phyloP scores from a whole-genome alignment of 2,329 filamentous ascomycete genomes.

The Sporothrix variecibatus region DNA sequence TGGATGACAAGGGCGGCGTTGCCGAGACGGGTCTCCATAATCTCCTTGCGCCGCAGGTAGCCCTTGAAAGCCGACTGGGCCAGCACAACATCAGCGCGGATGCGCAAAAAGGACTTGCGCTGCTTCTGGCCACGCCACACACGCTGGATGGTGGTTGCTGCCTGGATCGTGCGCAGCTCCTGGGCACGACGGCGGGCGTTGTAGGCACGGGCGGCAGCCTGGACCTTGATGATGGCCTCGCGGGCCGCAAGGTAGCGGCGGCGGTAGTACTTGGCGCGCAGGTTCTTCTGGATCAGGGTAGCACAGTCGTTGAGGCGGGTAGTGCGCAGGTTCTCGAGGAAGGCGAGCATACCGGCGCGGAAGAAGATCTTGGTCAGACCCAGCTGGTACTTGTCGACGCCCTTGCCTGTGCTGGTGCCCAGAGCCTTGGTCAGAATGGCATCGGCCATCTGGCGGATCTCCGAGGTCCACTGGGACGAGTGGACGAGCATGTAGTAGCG shows the following conservation, averaged over 20 bases:
- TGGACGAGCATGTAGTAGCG: conserved; percentile 98
- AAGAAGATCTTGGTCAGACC: conserved; percentile 99
- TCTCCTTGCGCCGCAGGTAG: conserved; percentile 84
- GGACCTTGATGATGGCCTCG: conserved; percentile 75
- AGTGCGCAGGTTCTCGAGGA: conserved; percentile 91
- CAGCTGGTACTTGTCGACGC: conserved; percentile 92
- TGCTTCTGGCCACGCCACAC: conserved; percentile 94
- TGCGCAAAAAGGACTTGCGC: conserved; percentile 73
- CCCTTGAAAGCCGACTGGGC: conserved; percentile 92
- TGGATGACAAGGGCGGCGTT: conserved; percentile 92
- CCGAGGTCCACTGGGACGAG: conserved; percentile 85
- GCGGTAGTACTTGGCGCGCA: conserved; percentile 92
- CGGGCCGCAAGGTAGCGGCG: conserved; percentile 86
- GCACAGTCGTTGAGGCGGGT: conserved; percentile 89
- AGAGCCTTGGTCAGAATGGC: conserved; percentile 87
- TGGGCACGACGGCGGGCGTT: conserved; percentile 76
- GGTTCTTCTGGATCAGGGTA: conserved; percentile 98
- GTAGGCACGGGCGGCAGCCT: conserved; percentile 75
- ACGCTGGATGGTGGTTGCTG: conserved; percentile 91
- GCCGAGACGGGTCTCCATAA: conserved; percentile 89
- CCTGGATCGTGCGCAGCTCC: conserved; percentile 78
- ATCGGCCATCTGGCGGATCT: conserved; percentile 92
- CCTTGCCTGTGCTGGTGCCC: conserved; percentile 71
- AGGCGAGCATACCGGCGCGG: conserved; percentile 97
- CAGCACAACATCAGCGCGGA: conserved; percentile 80